Conservation (phyloP, 805 yeast genomes). For the Saccharomyces kudriavzevii region DNA sequence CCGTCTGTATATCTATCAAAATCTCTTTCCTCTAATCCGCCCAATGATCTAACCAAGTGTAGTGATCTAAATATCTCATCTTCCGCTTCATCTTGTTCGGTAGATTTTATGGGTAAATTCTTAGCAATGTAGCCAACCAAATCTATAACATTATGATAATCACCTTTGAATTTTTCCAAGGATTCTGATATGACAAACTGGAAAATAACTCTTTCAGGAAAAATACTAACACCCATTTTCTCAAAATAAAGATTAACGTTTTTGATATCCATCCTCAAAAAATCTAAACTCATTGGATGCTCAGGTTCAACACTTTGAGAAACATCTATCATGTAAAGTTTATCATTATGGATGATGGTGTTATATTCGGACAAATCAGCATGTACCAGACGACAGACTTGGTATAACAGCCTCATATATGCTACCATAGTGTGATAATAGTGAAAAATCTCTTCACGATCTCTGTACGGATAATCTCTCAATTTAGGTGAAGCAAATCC, state of each 20-base stretch:
- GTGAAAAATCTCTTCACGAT: constrained; percentile 53
- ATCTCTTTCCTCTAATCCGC: constrained; percentile 85
- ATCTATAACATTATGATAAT: constrained; percentile 24
- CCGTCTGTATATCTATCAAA: constrained; percentile 73
- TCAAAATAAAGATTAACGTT: constrained; percentile 85
- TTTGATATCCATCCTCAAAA: constrained; percentile 93
- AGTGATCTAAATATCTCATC: constrained; percentile 84
- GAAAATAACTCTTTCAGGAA: constrained; percentile 76
- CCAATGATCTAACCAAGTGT: constrained; percentile 69
- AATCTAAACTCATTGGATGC: constrained; percentile 94
- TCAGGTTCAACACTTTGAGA: constrained; percentile 97
- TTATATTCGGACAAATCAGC: constrained; percentile 96
- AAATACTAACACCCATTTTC: constrained; percentile 63
- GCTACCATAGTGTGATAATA: constrained; percentile 74
- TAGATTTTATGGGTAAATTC: constrained; percentile 47
- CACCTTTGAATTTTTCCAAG: constrained; percentile 35
- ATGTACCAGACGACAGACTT: constrained; percentile 83
- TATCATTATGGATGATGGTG: constrained; percentile 70
- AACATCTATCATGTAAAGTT: constrained; percentile 85
- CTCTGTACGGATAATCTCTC: constrained; percentile 70
- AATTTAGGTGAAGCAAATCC: constrained; percentile 90
- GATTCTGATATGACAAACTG: constrained; percentile 57
- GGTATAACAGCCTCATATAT: constrained; percentile 81
- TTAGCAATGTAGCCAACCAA: constrained; percentile 35
- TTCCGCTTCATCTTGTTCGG: constrained; percentile 50